Conservation (phyloP, 2,329 filamentous ascomycete genomes). For the Colletotrichum horii region DNA sequence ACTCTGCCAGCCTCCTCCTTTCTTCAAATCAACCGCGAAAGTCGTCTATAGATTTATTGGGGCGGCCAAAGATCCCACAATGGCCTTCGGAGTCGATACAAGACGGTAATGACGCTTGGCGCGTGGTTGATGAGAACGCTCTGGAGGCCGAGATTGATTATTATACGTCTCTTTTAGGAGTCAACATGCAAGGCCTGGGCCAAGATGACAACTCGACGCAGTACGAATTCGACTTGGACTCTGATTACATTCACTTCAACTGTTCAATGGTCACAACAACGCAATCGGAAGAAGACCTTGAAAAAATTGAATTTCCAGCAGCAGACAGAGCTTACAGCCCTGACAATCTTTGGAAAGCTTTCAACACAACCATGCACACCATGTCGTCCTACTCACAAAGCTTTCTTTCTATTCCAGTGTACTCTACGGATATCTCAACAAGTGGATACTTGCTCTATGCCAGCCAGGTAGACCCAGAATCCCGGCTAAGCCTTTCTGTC, state of each 20-base stretch:
- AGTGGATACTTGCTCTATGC: no score
- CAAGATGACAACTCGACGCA: not conserved
- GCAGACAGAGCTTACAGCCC: no score
- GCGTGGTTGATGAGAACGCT: not conserved
- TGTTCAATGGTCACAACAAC: not conserved
- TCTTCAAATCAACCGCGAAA: not conserved
- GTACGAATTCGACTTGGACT: not conserved
- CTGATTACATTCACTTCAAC: not conserved
- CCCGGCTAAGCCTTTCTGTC: not conserved
- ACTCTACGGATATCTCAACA: no score
- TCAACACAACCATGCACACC: no score
- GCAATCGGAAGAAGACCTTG: not conserved
- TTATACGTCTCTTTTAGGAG: not conserved
- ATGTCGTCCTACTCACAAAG: no score
- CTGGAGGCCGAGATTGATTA: not conserved
- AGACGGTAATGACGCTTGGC: not conserved
- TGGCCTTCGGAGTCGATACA: not conserved
- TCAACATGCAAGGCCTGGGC: not conserved
- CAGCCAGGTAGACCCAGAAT: no score
- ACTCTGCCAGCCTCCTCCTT: not conserved
- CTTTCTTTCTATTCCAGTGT: no score
- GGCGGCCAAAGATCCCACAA: not conserved
- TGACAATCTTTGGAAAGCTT: no score
- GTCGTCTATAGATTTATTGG: not conserved
- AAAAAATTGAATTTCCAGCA: no score